Evolutionary conservation across 2,329 filamentous ascomycete species (phyloP).

Genomic region (Xylogone sp.): DNA sequence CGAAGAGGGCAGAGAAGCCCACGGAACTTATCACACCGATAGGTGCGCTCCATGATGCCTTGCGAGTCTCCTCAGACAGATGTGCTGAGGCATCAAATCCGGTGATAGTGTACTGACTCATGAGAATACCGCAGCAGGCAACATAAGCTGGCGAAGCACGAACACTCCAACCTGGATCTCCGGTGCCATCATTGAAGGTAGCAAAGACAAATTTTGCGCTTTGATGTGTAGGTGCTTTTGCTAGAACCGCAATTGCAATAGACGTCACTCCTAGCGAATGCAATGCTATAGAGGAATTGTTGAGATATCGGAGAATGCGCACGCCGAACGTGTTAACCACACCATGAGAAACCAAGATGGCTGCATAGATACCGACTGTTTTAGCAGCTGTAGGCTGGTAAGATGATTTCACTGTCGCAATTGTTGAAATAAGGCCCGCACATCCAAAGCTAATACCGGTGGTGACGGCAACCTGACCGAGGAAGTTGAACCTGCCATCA

Average conservation of each 20-base stretch:
- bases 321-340: conserved; percentile 56
- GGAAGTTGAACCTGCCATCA: conserved; percentile 38
- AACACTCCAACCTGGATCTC: conserved; percentile 46
- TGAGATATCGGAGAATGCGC: conserved; percentile 49
- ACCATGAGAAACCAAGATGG: conserved; percentile 49
- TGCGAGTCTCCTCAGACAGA: conserved; percentile 53
- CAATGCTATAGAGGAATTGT: conserved; percentile 51
- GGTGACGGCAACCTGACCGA: conserved; percentile 45
- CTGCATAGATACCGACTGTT: conserved; percentile 57
- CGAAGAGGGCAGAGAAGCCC: conserved; percentile 51
- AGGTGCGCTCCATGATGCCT: conserved; percentile 53
- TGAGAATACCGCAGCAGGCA: conserved; percentile 47
- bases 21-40: conserved; percentile 55
- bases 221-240: conserved; percentile 53
- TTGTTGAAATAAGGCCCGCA: conserved; percentile 41
- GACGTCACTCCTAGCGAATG: conserved; percentile 49
- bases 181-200: conserved; percentile 50
- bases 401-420: conserved; percentile 38
- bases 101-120: conserved; percentile 52
- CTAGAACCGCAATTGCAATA: conserved; percentile 52
- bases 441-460: conserved; percentile 44
- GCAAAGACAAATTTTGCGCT: conserved; percentile 52
- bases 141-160: conserved; percentile 52
- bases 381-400: conserved; percentile 40
- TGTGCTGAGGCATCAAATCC: conserved; percentile 55